Conservation (phyloP, 805 yeast genomes). For the Starmerella apicola region DNA sequence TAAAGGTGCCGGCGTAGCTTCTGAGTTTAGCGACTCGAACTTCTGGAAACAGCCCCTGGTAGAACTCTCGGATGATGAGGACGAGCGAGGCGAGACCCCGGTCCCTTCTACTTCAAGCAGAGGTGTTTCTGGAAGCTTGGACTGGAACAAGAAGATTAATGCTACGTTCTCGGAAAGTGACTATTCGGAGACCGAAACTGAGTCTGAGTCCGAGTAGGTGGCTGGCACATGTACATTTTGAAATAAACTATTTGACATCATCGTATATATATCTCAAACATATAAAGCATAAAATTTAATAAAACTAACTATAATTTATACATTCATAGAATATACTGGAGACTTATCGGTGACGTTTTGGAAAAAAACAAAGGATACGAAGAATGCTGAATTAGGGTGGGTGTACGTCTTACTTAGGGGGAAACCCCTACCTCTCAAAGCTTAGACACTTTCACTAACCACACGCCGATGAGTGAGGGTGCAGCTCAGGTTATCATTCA, state of each 20-base stretch:
- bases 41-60: slow-evolving; percentile 81
- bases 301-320: background rate
- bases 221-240: background rate
- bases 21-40: slow-evolving; percentile 68
- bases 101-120: slow-evolving; percentile 16
- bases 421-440: too few species aligned
- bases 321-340: background rate
- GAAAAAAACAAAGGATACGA: too few species aligned
- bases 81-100: slow-evolving; percentile 7
- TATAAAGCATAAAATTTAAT: background rate
- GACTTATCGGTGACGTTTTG: too few species aligned
- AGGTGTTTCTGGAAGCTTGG: slow-evolving; percentile 18
- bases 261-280: background rate
- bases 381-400: too few species aligned
- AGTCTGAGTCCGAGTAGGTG: slow-evolving; percentile 21
- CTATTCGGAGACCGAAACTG: too few species aligned
- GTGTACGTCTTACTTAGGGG: too few species aligned
- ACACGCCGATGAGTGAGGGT: too few species aligned
- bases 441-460: too few species aligned
- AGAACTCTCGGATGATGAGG: slow-evolving; percentile 30
- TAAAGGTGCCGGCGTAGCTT: slow-evolving; percentile 25
- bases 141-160: slow-evolving; percentile 28
- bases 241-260: background rate
- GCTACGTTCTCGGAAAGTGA: slow-evolving; percentile 23
- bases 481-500: too few species aligned